These are phyloP conservation scores for Puccinia sorghi DNA, from an alignment of 1,284 basidiomycete species.

Conservation along the genomic window DNA sequence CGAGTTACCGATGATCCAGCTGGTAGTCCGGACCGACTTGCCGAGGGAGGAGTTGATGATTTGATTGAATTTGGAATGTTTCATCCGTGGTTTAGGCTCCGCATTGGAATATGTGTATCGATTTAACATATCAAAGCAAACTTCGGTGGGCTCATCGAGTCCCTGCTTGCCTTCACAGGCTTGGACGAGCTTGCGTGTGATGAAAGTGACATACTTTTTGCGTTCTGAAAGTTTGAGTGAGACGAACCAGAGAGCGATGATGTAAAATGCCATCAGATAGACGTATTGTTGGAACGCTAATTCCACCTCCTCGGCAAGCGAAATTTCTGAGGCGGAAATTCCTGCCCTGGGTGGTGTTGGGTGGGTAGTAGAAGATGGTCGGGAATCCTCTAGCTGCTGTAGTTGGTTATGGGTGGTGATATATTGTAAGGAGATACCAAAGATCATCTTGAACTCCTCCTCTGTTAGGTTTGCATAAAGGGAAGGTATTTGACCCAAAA, in stretches of 20 bases:
- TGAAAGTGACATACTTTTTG: slow-evolving; percentile 78
- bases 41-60: slow-evolving; percentile 55
- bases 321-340: slow-evolving; percentile 8
- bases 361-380: slow-evolving; percentile 1
- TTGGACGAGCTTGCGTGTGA: slow-evolving; percentile 80
- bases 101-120: slow-evolving; percentile 92
- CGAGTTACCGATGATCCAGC: slow-evolving; percentile 84
- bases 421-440: slow-evolving; percentile 91
- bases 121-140: slow-evolving; percentile 97
- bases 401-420: slow-evolving; percentile 78
- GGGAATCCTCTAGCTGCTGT: slow-evolving; percentile 54
- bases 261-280: slow-evolving; percentile 59
- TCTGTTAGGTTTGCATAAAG: slow-evolving; percentile 92
- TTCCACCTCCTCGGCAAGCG: slow-evolving; percentile 26
- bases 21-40: slow-evolving; percentile 66
- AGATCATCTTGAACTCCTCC: slow-evolving; percentile 87
- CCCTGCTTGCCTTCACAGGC: slow-evolving; percentile 76
- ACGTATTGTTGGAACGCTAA: slow-evolving; percentile 58
- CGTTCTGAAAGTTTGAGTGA: slow-evolving; percentile 82
- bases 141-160: slow-evolving; percentile 87
- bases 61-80: slow-evolving; percentile 69
- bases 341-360: slow-evolving; percentile 56
- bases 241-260: slow-evolving; percentile 92
- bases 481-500: slow-evolving; percentile 75
- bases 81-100: slow-evolving; percentile 78